Evolutionary conservation across 441 rosid species (phyloP).

Genomic region (Flueggea neowawraea): DNA sequence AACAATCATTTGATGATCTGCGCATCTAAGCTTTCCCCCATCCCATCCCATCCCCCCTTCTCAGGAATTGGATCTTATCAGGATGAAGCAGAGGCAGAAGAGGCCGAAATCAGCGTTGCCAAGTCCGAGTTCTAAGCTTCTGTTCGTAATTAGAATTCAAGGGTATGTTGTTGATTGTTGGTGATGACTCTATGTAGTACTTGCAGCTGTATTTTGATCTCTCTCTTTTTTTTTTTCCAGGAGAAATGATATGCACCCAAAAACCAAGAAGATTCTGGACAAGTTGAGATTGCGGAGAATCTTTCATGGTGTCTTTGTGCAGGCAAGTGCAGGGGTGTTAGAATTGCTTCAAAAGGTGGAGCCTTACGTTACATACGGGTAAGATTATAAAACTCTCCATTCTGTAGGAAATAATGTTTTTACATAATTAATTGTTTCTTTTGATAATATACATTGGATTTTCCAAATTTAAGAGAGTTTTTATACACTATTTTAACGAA

Average conservation of each 20-base stretch:
- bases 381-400: slow-evolving; percentile 9
- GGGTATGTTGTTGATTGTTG: slow-evolving; percentile 39
- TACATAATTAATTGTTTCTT: too few relatives aligned
- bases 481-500: too few relatives aligned
- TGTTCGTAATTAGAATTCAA: slow-evolving; percentile 76
- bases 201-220: slow-evolving; percentile 6
- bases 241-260: slow-evolving; percentile 75
- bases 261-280: slow-evolving; percentile 56
- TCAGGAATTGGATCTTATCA: slow-evolving; percentile 75
- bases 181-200: neutral
- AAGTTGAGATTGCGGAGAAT: slow-evolving; percentile 49
- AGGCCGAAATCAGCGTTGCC: slow-evolving; percentile 38
- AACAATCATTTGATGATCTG: too few relatives aligned
- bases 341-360: slow-evolving; percentile 82
- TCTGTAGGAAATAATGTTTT: neutral
- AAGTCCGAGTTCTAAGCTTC: slow-evolving; percentile 41
- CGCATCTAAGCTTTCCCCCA: neutral
- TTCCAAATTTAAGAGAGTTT: too few relatives aligned
- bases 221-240: slow-evolving; percentile 34
- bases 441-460: too few relatives aligned
- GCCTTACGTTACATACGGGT: slow-evolving; percentile 95
- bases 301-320: slow-evolving; percentile 70
- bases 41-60: too few relatives aligned
- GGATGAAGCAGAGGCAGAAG: slow-evolving; percentile 78
- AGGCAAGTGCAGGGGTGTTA: slow-evolving; percentile 47